Evolutionary conservation across 2,329 filamentous ascomycete genomes (phyloP), one percentile per base, ranked within the genome.

Genomic region (Diaporthe sp.): DNA sequence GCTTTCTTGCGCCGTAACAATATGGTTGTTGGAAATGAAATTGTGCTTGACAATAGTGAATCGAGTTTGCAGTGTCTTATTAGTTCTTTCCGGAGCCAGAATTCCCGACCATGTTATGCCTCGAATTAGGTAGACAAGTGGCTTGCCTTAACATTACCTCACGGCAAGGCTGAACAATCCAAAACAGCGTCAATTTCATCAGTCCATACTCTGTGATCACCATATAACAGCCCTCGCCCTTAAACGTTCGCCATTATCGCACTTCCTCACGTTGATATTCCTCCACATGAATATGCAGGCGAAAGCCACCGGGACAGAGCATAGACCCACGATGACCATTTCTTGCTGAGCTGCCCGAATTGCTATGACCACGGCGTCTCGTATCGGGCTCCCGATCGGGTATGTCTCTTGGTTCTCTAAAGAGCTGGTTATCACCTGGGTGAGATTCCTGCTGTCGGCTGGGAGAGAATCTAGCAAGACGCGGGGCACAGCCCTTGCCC

Each of bases 141-240:
- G 0, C 10, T 31, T 31, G 1, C 8, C 8, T 31, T 22, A 20
- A 3, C 0, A 28, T 0, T 34, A 1, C 28, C 28, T 37, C 3
- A 3, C 5, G 5, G 12, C 22, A 2, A 4, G 20, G 25, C 2
- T 42, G 22, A 9, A 42, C 12, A 3, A 1, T 15, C 12, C 10
- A 42, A 8, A 10, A 4, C 7, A 28, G 22, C 1, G 22, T 6
- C 25, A 39, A 8, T 15, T 31, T 4, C 5, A 34, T 31, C 17
- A 17, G 0, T 8, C 8, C 9, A 9, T 57, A 22, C 25, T 49
- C 39, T 1, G 5, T 49, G 9, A 20, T 34, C 25, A 67, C 25
- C 28, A 67, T n/a, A 37, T n/a, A 12, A 25, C 44, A 17, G 20
- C 61, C 6, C 9, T 34, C 1, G 10, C 28, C 25, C n/a, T n/a